Conservation (phyloP, 179 eudicot species). For the Heliamphora pulchella region DNA sequence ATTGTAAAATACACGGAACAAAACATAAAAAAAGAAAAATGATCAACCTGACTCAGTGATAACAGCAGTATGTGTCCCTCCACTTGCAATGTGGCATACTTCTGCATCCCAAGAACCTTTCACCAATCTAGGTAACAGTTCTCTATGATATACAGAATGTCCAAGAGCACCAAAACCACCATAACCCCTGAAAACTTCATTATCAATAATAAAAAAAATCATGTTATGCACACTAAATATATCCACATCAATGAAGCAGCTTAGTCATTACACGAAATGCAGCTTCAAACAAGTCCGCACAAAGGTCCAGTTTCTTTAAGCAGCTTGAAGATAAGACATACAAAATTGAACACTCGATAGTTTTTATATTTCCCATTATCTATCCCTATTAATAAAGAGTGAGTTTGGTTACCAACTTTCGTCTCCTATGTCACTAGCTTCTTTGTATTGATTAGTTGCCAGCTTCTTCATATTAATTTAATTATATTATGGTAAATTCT, state of each 20-base stretch:
- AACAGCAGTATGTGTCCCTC: conserved; percentile 96
- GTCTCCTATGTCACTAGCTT: no score
- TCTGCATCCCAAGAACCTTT: conserved; percentile 71
- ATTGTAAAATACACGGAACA: not conserved
- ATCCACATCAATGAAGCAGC: not conserved
- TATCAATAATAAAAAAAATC: conserved; percentile 35
- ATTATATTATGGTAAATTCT: no score
- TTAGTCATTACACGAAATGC: not conserved
- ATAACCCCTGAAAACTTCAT: conserved; percentile 95
- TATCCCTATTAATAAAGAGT: no score
- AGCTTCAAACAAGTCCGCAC: not conserved
- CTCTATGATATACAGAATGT: conserved; percentile 78
- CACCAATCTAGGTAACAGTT: conserved; percentile 68
- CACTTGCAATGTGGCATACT: conserved; percentile 67
- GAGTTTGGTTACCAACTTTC: no score
- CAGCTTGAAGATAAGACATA: no score
- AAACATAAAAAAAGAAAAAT: not conserved
- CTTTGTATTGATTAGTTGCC: no score
- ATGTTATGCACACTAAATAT: conserved; percentile 18
- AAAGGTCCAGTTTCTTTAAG: not conserved
- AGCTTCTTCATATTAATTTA: no score
- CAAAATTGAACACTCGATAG: no score
- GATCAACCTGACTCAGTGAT: conserved; percentile 65
- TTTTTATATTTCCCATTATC: no score
- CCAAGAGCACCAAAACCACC: conserved; percentile 99